Base-by-base conservation (phyloP, 1,139 yeast genomes). In the Debaryomyces robertsiae region DNA sequence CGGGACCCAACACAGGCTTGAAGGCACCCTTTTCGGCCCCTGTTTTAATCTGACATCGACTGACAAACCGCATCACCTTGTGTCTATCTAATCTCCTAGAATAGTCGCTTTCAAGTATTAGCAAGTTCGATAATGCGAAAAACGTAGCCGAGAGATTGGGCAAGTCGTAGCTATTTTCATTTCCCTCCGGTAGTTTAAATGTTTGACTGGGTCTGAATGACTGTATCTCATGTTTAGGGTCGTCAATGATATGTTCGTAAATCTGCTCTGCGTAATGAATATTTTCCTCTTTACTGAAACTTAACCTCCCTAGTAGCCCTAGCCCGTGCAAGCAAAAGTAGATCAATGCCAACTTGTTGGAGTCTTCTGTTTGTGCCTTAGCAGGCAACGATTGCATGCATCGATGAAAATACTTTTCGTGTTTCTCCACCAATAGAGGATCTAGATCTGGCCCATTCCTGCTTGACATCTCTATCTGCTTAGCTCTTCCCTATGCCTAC, bases 301-400 rank as follows among this genome's bases (percentile, higher is more conserved):
- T 63, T 32, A 77, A 63, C 31, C 57, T 61, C 2, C 72, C 69
- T 15, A 86, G 54, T 7, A 85, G 49, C 11, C 73, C 75, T 16
- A 88, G 67, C 0, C 90, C 90, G 19, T 79, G 73, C 2, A 87
- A 58, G 44, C 87, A 73, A 56, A 88, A 87, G 58, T 81, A 85
- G 1, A 81, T 71, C 22, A 88, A 57, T 5, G 91, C 77, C 14
- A 85, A 57, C 44, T 77, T 81, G 47, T 83, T 83, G 16, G 89
- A 75, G 54, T 86, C 95, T 45, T 80, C 83, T 0, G 69, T 56
- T 49, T 79, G 81, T 9, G 66, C 70, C 32, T 63, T 59, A 0
- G 76, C 47, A 0, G 88, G 87, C 9, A 81, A 63, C 9, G 78
- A 58, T 7, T 68, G 69, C 30, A 81, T 60, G 44, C 80, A 76